Percentiles rank a stretch among this genome's conserved stretches.
Evolutionary conservation across 306 rosid genomes (phyloP).

Genomic region (Mucuna pruriens): DNA sequence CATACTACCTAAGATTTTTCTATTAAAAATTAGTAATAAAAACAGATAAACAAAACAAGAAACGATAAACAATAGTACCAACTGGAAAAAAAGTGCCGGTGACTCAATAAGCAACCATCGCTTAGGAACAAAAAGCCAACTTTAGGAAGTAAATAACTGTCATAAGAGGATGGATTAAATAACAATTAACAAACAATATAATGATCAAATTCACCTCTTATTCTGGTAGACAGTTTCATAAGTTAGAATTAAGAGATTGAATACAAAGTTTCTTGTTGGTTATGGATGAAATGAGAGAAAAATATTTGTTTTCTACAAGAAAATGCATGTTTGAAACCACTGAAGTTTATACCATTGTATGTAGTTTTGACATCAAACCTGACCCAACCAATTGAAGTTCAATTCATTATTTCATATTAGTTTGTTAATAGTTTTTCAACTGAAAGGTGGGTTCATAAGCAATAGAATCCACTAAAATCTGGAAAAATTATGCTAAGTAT

Average conservation of each 20-base stretch:
- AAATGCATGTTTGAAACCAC: neutral
- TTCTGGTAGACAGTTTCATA: neutral
- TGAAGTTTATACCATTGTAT: neutral
- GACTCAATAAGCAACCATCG: neutral
- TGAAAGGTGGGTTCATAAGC: constrained; percentile 40
- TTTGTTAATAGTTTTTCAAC: constrained; percentile 44
- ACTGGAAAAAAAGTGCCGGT: neutral
- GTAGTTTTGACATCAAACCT: constrained; percentile 39
- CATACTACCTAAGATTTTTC: neutral
- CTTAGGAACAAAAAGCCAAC: neutral
- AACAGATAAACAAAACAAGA: neutral
- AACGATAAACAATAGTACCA: neutral
- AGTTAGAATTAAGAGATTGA: neutral
- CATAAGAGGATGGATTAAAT: neutral
- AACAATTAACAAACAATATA: neutral
- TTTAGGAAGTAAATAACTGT: neutral
- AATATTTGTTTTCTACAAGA: neutral
- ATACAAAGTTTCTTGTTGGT: neutral
- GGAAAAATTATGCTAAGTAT: constrained; percentile 21
- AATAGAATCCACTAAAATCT: constrained; percentile 24
- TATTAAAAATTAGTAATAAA: neutral
- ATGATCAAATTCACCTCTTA: neutral
- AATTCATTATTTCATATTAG: constrained; percentile 22
- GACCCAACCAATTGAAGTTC: constrained; percentile 28
- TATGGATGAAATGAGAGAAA: neutral